These are phyloP conservation scores for Rhynchospora tenuis DNA, from an alignment of 176 grass and related monocot genomes.

Conservation along the genomic window DNA sequence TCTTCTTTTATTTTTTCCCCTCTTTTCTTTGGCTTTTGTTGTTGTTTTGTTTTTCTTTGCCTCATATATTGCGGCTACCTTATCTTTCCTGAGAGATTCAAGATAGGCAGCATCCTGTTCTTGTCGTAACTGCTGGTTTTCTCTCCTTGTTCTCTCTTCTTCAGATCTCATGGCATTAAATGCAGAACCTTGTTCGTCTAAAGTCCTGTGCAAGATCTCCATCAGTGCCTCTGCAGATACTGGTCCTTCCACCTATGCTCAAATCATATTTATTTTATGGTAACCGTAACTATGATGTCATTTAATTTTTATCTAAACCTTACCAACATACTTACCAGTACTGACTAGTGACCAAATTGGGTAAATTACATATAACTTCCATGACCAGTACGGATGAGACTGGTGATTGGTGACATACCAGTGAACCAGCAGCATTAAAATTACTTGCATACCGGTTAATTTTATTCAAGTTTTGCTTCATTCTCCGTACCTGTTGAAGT, in stretches of 20 bases:
- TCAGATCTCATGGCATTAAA: conserved; percentile 27
- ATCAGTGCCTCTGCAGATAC: conserved; percentile 55
- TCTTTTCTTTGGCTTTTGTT: not conserved
- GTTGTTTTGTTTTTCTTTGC: not conserved
- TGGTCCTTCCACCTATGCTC: conserved; percentile 48
- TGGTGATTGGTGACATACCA: not conserved
- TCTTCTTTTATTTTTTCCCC: not conserved
- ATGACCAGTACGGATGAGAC: not conserved
- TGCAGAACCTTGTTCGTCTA: conserved; percentile 46
- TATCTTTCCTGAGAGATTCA: conserved; percentile 50
- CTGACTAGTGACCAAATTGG: too few species aligned
- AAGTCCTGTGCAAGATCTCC: conserved; percentile 60
- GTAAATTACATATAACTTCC: not conserved
- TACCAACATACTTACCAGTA: not conserved
- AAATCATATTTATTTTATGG: not conserved
- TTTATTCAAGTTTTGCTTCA: not conserved
- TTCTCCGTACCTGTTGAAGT: conserved; percentile 45
- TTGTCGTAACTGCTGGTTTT: conserved; percentile 27
- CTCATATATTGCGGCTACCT: conserved; percentile 29
- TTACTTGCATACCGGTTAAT: not conserved
- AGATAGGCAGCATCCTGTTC: conserved; percentile 68
- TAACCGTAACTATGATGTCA: not conserved
- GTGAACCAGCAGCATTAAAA: not conserved
- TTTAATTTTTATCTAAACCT: not conserved
- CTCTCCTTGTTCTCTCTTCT: conserved; percentile 49